Evolutionary conservation across 805 yeast genomes (phyloP).

Genomic region (Kazachstania taianensis): DNA sequence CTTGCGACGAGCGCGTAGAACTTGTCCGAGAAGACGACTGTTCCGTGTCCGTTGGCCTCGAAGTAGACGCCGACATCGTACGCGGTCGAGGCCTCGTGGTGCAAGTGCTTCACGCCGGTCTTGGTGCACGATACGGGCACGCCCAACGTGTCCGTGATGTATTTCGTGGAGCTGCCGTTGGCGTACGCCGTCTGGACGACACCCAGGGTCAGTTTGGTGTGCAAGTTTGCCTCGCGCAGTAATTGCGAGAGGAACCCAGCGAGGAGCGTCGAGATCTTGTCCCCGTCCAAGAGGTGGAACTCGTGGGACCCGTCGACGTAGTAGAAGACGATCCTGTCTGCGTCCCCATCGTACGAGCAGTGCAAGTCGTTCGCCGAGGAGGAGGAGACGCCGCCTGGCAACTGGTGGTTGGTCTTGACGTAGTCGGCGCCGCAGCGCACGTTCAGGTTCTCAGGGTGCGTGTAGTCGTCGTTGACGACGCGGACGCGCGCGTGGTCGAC

Average conservation of each 20-base stretch:
- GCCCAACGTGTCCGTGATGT: slow-evolving; percentile 46
- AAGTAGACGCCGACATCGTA: slow-evolving; percentile 91
- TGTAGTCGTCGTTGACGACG: slow-evolving; percentile 46
- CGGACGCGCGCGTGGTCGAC: slow-evolving; percentile 30
- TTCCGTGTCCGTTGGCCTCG: slow-evolving; percentile 99
- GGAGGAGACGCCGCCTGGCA: slow-evolving; percentile 48
- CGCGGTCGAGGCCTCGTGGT: slow-evolving; percentile 71
- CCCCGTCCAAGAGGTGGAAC: slow-evolving; percentile 76
- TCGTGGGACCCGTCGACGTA: slow-evolving; percentile 31
- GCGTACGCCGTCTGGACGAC: slow-evolving; percentile 98
- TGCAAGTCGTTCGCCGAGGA: slow-evolving; percentile 38
- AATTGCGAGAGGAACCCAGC: slow-evolving; percentile 56
- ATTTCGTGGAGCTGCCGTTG: slow-evolving; percentile 81
- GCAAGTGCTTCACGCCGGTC: slow-evolving; percentile 94
- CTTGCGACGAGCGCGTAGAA: slow-evolving; percentile 32
- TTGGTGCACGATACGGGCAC: slow-evolving; percentile 82
- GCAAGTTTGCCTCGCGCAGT: slow-evolving; percentile 35
- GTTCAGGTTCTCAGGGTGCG: slow-evolving; percentile 52
- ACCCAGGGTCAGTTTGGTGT: slow-evolving; percentile 43
- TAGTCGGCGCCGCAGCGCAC: slow-evolving; percentile 88
- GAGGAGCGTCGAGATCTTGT: slow-evolving; percentile 77
- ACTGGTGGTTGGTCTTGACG: slow-evolving; percentile 78
- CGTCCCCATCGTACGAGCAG: slow-evolving; percentile 94
- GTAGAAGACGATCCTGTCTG: slow-evolving; percentile 86
- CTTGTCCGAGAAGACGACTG: slow-evolving; percentile 66